Conservation (phyloP, 805 yeast species). For the Wickerhamomyces queroliae region DNA sequence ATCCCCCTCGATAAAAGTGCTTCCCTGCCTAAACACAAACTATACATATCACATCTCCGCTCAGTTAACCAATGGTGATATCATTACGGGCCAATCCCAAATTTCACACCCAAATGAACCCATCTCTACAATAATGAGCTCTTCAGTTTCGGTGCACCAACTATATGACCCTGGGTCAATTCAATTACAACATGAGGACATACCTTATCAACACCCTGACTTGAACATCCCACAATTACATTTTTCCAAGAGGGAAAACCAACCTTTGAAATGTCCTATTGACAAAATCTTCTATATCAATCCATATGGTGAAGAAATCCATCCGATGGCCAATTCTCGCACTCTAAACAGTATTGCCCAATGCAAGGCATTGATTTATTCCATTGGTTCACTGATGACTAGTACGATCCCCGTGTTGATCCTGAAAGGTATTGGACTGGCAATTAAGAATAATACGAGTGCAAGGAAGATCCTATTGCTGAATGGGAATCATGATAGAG, state of each 20-base stretch:
- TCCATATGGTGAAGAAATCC: slow-evolving; percentile 82
- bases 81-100: slow-evolving; percentile 87
- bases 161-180: slow-evolving; percentile 7
- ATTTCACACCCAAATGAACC: slow-evolving; percentile 74
- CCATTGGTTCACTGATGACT: slow-evolving; percentile 88
- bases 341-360: slow-evolving; percentile 45
- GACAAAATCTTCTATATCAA: slow-evolving; percentile 72
- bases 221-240: slow-evolving; percentile 68
- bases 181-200: slow-evolving; percentile 37
- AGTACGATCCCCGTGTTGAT: slow-evolving; percentile 77
- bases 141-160: slow-evolving; percentile 11
- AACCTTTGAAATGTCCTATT: slow-evolving; percentile 71
- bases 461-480: slow-evolving; percentile 54
- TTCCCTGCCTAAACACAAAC: slow-evolving; percentile 81
- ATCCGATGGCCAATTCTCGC: slow-evolving; percentile 64
- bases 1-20: slow-evolving; percentile 45
- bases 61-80: slow-evolving; percentile 54
- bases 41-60: slow-evolving; percentile 88
- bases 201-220: slow-evolving; percentile 75
- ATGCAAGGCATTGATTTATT: slow-evolving; percentile 57
- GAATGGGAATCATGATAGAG: slow-evolving; percentile 76
- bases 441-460: slow-evolving; percentile 33
- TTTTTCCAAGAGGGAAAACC: slow-evolving; percentile 52
- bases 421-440: slow-evolving; percentile 65
- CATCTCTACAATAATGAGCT: slow-evolving; percentile 1